Evolutionary conservation across 2,329 filamentous ascomycete species (phyloP).

Genomic region (Elsinoe necatrix): DNA sequence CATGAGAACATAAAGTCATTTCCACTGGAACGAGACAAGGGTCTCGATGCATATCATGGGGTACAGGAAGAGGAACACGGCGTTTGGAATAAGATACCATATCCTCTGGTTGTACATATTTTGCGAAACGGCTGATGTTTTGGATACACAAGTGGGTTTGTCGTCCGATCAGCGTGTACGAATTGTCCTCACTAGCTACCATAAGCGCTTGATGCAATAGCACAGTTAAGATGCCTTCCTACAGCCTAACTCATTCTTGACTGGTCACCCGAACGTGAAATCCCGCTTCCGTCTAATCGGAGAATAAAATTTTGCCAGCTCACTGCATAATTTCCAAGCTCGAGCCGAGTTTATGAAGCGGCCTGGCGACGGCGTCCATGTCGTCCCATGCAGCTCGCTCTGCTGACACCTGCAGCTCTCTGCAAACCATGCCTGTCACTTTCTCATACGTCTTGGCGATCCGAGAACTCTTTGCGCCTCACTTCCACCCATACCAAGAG

Average conservation of each 20-base stretch:
- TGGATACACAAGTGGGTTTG: not conserved
- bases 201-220: not conserved
- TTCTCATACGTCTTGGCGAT: not conserved
- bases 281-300: not conserved
- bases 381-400: not conserved
- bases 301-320: not conserved
- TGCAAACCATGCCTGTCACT: not conserved
- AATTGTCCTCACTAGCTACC: not conserved
- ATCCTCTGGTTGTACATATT: conserved; percentile 3
- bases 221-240: not conserved
- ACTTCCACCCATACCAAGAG: not conserved
- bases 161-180: not conserved
- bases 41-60: not conserved
- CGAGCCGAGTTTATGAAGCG: not conserved
- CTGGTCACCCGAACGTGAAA: not conserved
- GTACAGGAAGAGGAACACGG: not conserved
- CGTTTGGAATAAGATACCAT: conserved; percentile 7
- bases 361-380: not conserved
- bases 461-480: not conserved
- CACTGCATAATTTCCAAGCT: not conserved
- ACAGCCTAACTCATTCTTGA: not conserved
- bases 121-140: not conserved
- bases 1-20: conserved; percentile 25
- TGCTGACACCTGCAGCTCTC: not conserved
- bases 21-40: conserved; percentile 1